These are phyloP conservation scores for Botrytis squamosa DNA, from an alignment of 2,329 filamentous ascomycete species.

Conservation along the genomic window DNA sequence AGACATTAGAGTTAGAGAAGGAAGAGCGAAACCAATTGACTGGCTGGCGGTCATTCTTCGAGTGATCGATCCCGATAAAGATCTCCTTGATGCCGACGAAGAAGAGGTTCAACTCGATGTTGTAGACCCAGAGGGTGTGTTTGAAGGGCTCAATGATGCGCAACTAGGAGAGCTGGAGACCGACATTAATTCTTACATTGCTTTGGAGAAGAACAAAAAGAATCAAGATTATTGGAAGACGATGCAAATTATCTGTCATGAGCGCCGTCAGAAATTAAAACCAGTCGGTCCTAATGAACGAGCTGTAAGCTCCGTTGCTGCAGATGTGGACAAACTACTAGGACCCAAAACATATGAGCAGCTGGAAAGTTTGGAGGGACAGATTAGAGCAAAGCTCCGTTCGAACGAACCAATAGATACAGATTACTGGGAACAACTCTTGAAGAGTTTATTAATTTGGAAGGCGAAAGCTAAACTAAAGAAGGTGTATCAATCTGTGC, in stretches of 20 bases:
- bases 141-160: constrained; percentile 66
- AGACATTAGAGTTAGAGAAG: constrained; percentile 87
- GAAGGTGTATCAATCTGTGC: constrained; percentile 73
- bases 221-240: constrained; percentile 94
- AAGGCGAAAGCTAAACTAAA: constrained; percentile 86
- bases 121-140: constrained; percentile 75
- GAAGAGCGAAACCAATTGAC: constrained; percentile 88
- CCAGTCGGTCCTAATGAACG: constrained; percentile 61
- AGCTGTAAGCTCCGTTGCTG: constrained; percentile 76
- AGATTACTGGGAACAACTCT: constrained; percentile 94
- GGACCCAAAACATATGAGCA: constrained; percentile 83
- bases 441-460: constrained; percentile 81
- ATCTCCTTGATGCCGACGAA: constrained; percentile 79
- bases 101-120: constrained; percentile 71
- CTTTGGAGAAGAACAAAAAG: constrained; percentile 72
- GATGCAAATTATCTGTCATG: constrained; percentile 78
- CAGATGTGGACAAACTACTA: constrained; percentile 85
- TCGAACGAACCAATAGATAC: constrained; percentile 87
- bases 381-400: constrained; percentile 81
- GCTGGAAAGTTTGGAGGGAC: constrained; percentile 79
- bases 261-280: constrained; percentile 66
- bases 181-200: constrained; percentile 77
- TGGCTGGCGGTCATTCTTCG: constrained; percentile 88
- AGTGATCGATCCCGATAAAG: constrained; percentile 80
- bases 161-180: constrained; percentile 75